Conservation (phyloP, 225 moss, liverwort and hornwort species). For the Thuidium tamariscinum region DNA sequence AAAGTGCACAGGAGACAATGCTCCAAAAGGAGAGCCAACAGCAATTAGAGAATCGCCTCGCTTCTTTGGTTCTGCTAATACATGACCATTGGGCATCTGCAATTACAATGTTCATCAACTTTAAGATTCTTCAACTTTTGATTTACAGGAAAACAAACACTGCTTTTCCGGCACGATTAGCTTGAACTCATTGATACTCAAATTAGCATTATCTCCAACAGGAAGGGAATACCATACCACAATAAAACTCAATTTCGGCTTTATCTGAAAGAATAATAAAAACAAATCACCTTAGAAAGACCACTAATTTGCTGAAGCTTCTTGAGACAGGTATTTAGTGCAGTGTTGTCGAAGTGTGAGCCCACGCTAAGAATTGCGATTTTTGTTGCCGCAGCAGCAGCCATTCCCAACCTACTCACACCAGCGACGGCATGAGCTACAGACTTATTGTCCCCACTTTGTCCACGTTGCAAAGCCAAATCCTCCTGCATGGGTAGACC, state of each 20-base stretch:
- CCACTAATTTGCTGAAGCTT: constrained; percentile 36
- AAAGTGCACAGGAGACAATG: constrained; percentile 91
- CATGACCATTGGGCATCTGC: constrained; percentile 49
- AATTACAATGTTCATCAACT: neutral
- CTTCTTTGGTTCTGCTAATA: constrained; percentile 42
- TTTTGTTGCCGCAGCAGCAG: constrained; percentile 79
- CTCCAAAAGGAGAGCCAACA: constrained; percentile 97
- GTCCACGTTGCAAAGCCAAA: constrained; percentile 16
- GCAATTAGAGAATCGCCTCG: constrained; percentile 82
- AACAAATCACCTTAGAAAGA: constrained; percentile 22
- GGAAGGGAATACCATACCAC: neutral
- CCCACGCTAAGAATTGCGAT: constrained; percentile 75
- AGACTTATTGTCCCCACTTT: constrained; percentile 15
- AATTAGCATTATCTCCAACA: neutral
- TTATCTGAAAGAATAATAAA: neutral
- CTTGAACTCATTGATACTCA: neutral
- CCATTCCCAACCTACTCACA: constrained; percentile 63
- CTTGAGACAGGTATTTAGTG: constrained; percentile 34
- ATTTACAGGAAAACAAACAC: neutral
- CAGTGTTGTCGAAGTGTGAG: constrained; percentile 46
- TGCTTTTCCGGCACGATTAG: neutral
- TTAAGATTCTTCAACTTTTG: neutral
- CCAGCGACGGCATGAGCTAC: constrained; percentile 37
- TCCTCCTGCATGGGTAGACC: constrained; percentile 20
- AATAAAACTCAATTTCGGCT: neutral